Base-by-base conservation (phyloP, 202 grass and related monocot species). In the Setaria italica region DNA sequence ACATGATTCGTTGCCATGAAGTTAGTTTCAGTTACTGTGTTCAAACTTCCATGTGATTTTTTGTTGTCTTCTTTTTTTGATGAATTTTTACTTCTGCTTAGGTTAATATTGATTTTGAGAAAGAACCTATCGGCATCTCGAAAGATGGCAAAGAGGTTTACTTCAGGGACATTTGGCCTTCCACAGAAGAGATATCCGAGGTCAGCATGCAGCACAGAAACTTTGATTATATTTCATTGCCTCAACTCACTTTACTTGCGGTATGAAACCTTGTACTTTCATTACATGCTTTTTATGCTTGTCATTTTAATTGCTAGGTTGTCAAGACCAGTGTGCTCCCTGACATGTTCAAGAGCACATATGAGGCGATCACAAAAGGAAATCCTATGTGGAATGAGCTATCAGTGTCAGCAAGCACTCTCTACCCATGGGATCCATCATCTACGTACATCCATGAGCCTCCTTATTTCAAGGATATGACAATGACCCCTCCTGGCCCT, bases 311-410 rank as follows among this genome's bases (percentile, higher is more conserved):
- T 86, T 86, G 68, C 9, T 64, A 98, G 95, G 95, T 95, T 92
- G 95, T 98, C 34, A 92, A 98, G 70, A 90, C 91, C 66, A 98
- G 95, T 39, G 95, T 98, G 84, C 91, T 98, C 70, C 95, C 95
- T 74, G 93, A 95, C 84, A 98, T 98, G 95, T 98, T 98, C 70
- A 98, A 86, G 82, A 88, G 87, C 82, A 98, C 95, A 78, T 98
- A 98, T 20, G 78, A 95, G 70, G 74, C 93, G 12, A 98, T 98
- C 81, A 98, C 95, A 55, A 93, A 95, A 92, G 95, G 95, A 81
- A 98, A 98, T 81, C 84, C 95, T 80, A 98, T 95, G 95, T 98
- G 95, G 95, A 98, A 98, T 76, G 87, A 98, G 69, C 87, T 98
- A 17, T 54, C 89, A 34, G 95, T 95, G 21, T 87, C 95, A 73